Evolutionary conservation across 2,329 filamentous ascomycete genomes (phyloP).

Genomic region (Nakataea oryzae): DNA sequence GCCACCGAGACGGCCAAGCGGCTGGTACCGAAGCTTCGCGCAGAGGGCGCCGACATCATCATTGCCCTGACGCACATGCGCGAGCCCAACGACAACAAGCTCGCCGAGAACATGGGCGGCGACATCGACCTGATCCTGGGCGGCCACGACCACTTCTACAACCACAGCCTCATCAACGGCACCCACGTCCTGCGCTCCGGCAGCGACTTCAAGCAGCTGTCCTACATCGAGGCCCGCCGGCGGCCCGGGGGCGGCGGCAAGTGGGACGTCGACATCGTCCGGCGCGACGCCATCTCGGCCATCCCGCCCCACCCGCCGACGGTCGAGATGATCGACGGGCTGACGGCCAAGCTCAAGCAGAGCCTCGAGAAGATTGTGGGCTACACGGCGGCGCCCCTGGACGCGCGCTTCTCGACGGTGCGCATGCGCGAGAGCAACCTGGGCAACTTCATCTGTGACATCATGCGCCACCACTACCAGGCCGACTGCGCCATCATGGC

Average conservation of each 20-base stretch:
- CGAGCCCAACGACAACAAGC: constrained; percentile 81
- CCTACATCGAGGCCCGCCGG: constrained; percentile 70
- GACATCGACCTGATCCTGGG: constrained; percentile 78
- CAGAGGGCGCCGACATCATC: constrained; percentile 71
- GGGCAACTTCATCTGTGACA: constrained; percentile 83
- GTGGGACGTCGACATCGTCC: constrained; percentile 72
- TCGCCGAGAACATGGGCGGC: constrained; percentile 64
- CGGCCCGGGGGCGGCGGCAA: constrained; percentile 25
- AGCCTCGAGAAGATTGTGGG: constrained; percentile 76
- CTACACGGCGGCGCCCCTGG: constrained; percentile 71
- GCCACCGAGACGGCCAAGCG: constrained; percentile 66
- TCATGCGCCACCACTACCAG: constrained; percentile 75
- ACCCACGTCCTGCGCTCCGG: constrained; percentile 80
- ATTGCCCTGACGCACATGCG: constrained; percentile 77
- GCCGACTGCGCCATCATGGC: constrained; percentile 81
- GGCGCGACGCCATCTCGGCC: constrained; percentile 61
- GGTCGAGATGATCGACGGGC: constrained; percentile 49
- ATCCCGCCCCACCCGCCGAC: constrained; percentile 55
- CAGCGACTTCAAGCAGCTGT: constrained; percentile 85
- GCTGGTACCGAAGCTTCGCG: constrained; percentile 61
- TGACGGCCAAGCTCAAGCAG: constrained; percentile 63
- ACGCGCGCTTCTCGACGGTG: constrained; percentile 79
- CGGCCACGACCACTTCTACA: constrained; percentile 85
- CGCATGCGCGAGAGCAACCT: constrained; percentile 70
- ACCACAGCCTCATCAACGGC: constrained; percentile 65